A percentile compares a stretch with the other conserved stretches of the same genome.
phyloP scores from a whole-genome alignment of 139 green algal species.

The Picochlorum sp. region DNA sequence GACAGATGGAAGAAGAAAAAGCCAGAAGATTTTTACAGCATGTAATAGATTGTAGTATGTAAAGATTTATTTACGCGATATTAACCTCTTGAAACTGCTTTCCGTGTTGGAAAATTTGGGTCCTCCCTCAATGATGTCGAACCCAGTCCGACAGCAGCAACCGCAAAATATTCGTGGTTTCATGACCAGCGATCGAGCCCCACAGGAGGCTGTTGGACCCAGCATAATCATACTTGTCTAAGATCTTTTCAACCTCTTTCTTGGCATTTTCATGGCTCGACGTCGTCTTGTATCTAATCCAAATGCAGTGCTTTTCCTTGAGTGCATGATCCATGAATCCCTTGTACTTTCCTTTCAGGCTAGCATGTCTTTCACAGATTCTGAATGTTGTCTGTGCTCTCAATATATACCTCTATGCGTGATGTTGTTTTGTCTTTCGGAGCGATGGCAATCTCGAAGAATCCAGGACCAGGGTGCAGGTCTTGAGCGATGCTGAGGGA shows the following conservation, averaged over 20 bases:
- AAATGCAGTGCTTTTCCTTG: constrained; percentile 4
- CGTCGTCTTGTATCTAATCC: background rate
- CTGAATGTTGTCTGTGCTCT: background rate
- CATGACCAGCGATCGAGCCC: background rate
- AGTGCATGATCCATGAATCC: constrained; percentile 2
- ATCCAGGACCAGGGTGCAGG: background rate
- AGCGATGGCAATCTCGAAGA: constrained; percentile 13
- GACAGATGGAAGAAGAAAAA: constrained; percentile 47
- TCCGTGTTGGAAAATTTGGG: constrained; percentile 1
- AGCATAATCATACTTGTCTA: constrained; percentile 12
- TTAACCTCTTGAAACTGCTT: background rate
- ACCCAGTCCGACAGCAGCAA: constrained; percentile 2
- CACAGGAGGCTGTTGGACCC: background rate
- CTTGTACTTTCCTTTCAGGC: background rate
- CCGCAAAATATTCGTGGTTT: background rate
- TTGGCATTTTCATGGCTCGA: constrained; percentile 1
- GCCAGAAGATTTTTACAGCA: constrained; percentile 40
- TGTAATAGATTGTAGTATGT: constrained; percentile 2
- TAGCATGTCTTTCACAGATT: background rate
- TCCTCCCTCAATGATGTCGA: constrained; percentile 1
- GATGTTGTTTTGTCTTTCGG: background rate
- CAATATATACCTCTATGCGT: constrained; percentile 8
- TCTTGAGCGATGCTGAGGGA: background rate
- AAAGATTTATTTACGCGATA: background rate
- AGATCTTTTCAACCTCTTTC: background rate